A percentile compares a stretch with the other conserved stretches of the same genome.
phyloP scores from a whole-genome alignment of 2,329 filamentous ascomycete species.

The Talaromyces atroroseus region DNA sequence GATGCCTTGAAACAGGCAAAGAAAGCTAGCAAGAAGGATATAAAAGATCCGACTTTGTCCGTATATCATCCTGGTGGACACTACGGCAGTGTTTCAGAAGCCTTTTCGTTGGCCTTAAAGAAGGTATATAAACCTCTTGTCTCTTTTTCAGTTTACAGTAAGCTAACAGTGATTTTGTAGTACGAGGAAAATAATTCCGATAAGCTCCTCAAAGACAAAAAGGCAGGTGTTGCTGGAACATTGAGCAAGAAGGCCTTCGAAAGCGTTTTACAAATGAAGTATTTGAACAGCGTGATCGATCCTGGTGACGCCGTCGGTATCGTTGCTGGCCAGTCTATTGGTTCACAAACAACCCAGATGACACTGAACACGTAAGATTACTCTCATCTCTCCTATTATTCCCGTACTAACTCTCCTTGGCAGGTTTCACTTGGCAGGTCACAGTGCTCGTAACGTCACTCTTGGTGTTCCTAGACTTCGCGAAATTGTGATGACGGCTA shows the following conservation, averaged over 20 bases:
- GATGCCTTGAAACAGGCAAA: constrained; percentile 70
- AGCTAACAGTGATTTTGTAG: constrained; percentile 27
- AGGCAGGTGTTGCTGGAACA: constrained; percentile 40
- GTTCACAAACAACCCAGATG: constrained; percentile 98
- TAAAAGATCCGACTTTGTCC: constrained; percentile 69
- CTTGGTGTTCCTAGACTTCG: constrained; percentile 93
- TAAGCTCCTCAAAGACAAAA: constrained; percentile 56
- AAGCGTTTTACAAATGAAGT: constrained; percentile 82
- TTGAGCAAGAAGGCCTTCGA: constrained; percentile 68
- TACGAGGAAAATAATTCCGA: constrained; percentile 74
- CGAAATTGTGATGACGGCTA: constrained; percentile 98
- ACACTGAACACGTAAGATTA: constrained; percentile 73
- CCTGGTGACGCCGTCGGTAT: constrained; percentile 96
- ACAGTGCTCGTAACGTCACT: constrained; percentile 97
- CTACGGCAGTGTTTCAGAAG: constrained; percentile 83
- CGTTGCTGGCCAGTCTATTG: constrained; percentile 91
- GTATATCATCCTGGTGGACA: constrained; percentile 69
- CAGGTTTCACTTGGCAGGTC: constrained; percentile 90
- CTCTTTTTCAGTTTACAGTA: neutral
- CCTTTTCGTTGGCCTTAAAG: constrained; percentile 67
- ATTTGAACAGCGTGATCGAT: constrained; percentile 84
- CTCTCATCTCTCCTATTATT: neutral
- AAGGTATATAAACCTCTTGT: constrained; percentile 36
- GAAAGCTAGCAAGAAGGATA: constrained; percentile 63
- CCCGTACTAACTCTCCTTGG: neutral